Base-by-base conservation (phyloP, 1,284 basidiomycete genomes). In the Tetrapyrgos nigripes region DNA sequence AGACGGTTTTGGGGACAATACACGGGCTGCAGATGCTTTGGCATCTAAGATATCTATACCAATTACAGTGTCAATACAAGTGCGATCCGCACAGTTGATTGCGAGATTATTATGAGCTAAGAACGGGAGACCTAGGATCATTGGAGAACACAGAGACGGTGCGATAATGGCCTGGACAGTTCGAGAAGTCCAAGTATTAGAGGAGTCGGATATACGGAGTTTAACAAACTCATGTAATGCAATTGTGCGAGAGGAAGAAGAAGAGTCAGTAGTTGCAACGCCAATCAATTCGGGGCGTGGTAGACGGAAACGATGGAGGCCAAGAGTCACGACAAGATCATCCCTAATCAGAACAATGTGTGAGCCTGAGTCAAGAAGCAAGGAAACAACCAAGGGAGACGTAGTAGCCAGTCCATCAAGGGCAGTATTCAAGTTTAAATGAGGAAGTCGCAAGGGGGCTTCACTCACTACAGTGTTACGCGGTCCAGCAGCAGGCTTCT, bases 321-420 rank as follows among this genome's bases (percentile, higher is more conserved):
- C 46, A 11, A 55, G 24, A 13, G 8, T 13, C 19, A 14, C 6
- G 1, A 50, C 53, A 3, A 59, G 35, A 68, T 69, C 1, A 70
- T 60, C 3, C 66, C 57, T 3, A 46, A 48, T 23, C 58, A 54
- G 21, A 37, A 65, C 59, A 4, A 67, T 5, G 33, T 65, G 37
- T 1, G 67, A 70, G 3, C 61, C 45, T 24, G 66, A 56, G 47
- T 68, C 67, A n/a, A 68, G 26, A 13, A 70, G 28, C 2, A 62
- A 31, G 21, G 28, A 33, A 9, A 65, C 37, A 3, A 49, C 17
- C 23, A 55, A 43, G 8, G 14, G 21, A 17, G 4, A 37, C 29
- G 26, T 3, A 19, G 24, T 13, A 2, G 13, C 23, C 1, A 44
- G 24, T 4, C 53, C 43, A 37, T 14, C 33, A 6, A 54, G 4